Percentiles rank a stretch among this genome's conserved stretches.
These are phyloP conservation scores for Reticulascus tulasneorum DNA, from an alignment of 2,329 filamentous ascomycete species.

Conservation along the genomic window DNA sequence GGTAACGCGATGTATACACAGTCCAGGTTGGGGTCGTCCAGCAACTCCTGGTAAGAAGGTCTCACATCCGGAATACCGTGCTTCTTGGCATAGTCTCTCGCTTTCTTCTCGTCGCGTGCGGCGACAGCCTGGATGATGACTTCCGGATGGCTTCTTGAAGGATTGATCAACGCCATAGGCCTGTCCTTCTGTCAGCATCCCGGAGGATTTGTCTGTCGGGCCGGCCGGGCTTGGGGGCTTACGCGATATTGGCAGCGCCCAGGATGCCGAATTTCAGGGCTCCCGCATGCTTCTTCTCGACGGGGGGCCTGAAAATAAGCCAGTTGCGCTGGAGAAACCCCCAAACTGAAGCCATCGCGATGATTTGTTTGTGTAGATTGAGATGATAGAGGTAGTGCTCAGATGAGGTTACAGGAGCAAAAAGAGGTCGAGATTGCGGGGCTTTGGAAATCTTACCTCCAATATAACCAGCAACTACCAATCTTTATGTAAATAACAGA, in stretches of 20 bases:
- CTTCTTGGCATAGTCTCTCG: conserved; percentile 45
- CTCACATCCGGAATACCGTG: conserved; percentile 47
- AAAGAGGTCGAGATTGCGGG: no score
- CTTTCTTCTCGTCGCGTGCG: conserved; percentile 43
- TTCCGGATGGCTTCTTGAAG: conserved; percentile 49
- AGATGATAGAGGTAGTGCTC: not conserved
- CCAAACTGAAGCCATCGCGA: conserved; percentile 6
- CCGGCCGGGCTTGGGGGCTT: conserved; percentile 13
- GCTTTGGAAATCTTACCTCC: no score
- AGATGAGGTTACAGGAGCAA: no score
- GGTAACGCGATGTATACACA: conserved; percentile 48
- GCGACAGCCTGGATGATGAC: conserved; percentile 50
- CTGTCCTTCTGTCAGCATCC: conserved; percentile 18
- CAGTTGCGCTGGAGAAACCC: conserved; percentile 8
- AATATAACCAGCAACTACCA: no score
- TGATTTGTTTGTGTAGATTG: not conserved
- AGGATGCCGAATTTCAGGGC: conserved; percentile 36
- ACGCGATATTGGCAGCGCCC: conserved; percentile 36
- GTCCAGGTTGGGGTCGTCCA: conserved; percentile 34
- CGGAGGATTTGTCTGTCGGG: not conserved
- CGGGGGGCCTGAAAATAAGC: conserved; percentile 3
- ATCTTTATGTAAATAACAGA: no score
- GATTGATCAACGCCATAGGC: conserved; percentile 38
- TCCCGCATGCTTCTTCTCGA: conserved; percentile 3
- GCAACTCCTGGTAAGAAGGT: conserved; percentile 40